Evolutionary conservation across 176 grass and related monocot species (phyloP).

Genomic region (Metroxylon sagu): DNA sequence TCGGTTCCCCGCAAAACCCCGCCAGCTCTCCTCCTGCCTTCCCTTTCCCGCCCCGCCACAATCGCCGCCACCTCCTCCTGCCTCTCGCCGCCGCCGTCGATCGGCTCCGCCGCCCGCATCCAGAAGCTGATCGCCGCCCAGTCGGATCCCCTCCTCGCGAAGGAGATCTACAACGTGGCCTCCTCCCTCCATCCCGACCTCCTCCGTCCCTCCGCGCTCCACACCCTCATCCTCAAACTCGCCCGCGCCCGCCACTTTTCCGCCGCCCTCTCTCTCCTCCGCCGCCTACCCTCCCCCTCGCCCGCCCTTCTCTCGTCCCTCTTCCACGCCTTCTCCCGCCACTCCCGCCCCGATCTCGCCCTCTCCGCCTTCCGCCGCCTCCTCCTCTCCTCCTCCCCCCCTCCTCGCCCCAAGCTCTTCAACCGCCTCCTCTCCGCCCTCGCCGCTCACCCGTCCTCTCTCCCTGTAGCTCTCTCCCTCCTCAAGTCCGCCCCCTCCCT

Average conservation of each 20-base stretch:
- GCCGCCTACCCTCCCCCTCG: slow-evolving; percentile 39
- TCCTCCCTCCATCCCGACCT: slow-evolving; percentile 41
- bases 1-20: neutral
- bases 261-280: slow-evolving; percentile 29
- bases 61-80: neutral
- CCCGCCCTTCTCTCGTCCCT: slow-evolving; percentile 39
- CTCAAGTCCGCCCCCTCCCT: slow-evolving; percentile 33
- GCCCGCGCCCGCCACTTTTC: slow-evolving; percentile 10
- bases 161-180: slow-evolving; percentile 47
- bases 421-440: slow-evolving; percentile 30
- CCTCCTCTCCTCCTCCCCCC: slow-evolving; percentile 34
- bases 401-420: slow-evolving; percentile 21
- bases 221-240: slow-evolving; percentile 38
- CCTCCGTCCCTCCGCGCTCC: slow-evolving; percentile 35
- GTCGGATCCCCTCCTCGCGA: slow-evolving; percentile 51
- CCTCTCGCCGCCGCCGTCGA: slow-evolving; percentile 7
- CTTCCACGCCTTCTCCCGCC: neutral
- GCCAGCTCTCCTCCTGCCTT: neutral
- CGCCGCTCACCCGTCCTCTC: slow-evolving; percentile 34
- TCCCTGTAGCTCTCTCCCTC: slow-evolving; percentile 35
- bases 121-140: slow-evolving; percentile 73
- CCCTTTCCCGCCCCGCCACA: neutral
- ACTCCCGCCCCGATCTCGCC: slow-evolving; percentile 29
- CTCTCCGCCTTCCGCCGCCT: slow-evolving; percentile 28
- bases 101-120: slow-evolving; percentile 50